Base-by-base conservation (phyloP, 75 land plant genomes). In the Sequoia sempervirens region DNA sequence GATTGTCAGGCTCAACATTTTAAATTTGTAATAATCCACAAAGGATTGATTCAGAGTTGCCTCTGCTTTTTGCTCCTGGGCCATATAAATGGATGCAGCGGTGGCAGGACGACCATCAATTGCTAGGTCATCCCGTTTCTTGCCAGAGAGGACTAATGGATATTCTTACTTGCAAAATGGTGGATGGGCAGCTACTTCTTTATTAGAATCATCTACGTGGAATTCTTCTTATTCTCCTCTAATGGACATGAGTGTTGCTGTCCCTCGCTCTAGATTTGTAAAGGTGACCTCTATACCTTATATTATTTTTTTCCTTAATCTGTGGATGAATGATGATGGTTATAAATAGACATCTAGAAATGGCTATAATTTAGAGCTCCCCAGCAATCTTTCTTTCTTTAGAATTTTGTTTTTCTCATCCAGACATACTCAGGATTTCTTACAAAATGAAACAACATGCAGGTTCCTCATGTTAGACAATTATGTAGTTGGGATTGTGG, bases 391-490 rank as follows among this genome's bases (percentile, higher is more conserved):
- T 78, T 43, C 78, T 43, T 40, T 78, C 5, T 40, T 38, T 13
- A 40, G 3, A n/a, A 26, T 46, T 41, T 78, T 70, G 12, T 41
- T 78, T 78, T 78, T 78, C 14, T 78, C 12, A 10, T 23, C 28
- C 28, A 43, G 47, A 20, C n/a, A n/a, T 43, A 43, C 23, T 78
- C 13, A 40, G 23, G 26, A 17, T 75, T 20, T 75, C 23, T 37
- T 75, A 75, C 18, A 37, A 37, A 75, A 40, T 17, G 43, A 76
- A 76, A 78, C 80, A 41, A 43, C 23, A 0, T 43, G 50, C 80
- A 96, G 99, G 98, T 97, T 46, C 98, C 99, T 30, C 99, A 97
- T 85, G 92, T 96, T 43, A 89, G 90, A 38, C 99, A 97, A 86
- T 86, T 88, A 38, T 87, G 81, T 81, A 84, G 86, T 81, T 97